A percentile compares a stretch with the other conserved stretches of the same genome.
These are phyloP conservation scores for Sporothrix variecibatus DNA, from an alignment of 2,329 filamentous ascomycete species.

Conservation along the genomic window DNA sequence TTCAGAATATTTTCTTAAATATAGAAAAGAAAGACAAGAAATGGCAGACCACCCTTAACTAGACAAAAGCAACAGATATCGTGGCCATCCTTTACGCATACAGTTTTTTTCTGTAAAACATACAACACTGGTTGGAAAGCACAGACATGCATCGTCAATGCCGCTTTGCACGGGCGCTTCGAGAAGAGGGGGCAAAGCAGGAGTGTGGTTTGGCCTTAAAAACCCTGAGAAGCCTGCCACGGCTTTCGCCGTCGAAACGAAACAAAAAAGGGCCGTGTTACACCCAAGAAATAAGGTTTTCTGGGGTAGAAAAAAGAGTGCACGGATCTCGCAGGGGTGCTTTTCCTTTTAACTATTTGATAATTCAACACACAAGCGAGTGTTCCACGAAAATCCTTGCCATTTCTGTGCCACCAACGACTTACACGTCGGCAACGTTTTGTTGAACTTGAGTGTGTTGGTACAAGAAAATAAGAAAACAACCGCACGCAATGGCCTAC, in stretches of 20 bases:
- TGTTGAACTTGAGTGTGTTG: not conserved
- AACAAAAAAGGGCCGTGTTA: constrained; percentile 14
- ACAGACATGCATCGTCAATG: not conserved
- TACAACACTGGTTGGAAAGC: not conserved
- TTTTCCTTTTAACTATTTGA: not conserved
- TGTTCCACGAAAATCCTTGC: not conserved
- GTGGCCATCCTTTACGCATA: too few relatives aligned
- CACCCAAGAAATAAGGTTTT: constrained; percentile 8
- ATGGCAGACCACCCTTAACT: too few relatives aligned
- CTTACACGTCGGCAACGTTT: not conserved
- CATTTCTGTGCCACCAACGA: not conserved
- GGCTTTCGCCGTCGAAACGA: not conserved
- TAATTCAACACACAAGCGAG: not conserved
- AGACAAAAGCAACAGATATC: too few relatives aligned
- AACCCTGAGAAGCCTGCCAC: not conserved
- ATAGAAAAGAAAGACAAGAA: too few relatives aligned
- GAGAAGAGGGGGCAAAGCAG: not conserved
- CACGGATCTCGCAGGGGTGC: not conserved
- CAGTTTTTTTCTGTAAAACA: too few relatives aligned
- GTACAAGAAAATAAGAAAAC: too few relatives aligned
- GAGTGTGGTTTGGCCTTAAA: too few relatives aligned
- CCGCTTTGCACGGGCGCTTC: not conserved
- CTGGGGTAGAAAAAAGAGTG: not conserved
- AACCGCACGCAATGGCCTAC: not conserved
- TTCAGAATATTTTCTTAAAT: too few relatives aligned